Conservation (phyloP, 768 basidiomycete species). For the Lactarius vividus region DNA sequence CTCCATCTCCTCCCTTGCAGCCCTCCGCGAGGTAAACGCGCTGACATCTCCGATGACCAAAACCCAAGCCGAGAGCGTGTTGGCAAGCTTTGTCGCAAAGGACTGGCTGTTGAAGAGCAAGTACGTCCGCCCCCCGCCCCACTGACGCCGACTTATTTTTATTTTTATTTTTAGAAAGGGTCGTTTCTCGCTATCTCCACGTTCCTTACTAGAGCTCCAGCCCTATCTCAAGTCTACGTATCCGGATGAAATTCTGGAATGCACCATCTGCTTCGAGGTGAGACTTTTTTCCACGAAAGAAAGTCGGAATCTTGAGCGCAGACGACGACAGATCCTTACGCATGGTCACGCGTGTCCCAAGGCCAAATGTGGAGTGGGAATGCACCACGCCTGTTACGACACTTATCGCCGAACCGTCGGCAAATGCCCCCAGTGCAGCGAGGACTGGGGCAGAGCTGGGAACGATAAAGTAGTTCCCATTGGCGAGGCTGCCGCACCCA, state of each 20-base stretch:
- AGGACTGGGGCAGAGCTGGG: conserved; percentile 57
- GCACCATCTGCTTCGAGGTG: conserved; percentile 72
- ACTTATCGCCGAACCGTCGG: conserved; percentile 44
- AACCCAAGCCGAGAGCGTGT: conserved; percentile 66
- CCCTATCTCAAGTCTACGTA: conserved; percentile 74
- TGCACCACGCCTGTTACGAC: conserved; percentile 66
- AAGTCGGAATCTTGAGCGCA: not conserved
- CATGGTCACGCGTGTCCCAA: conserved; percentile 62
- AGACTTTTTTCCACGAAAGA: conserved; percentile 17
- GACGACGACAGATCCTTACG: conserved; percentile 54
- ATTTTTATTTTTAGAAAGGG: conserved; percentile 39
- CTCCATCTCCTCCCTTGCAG: conserved; percentile 74
- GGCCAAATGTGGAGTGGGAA: conserved; percentile 56
- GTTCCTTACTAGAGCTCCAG: conserved; percentile 69
- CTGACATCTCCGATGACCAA: conserved; percentile 64
- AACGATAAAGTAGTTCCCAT: conserved; percentile 49
- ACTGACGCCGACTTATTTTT: not conserved
- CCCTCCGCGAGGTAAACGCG: conserved; percentile 63
- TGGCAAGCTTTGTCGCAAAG: conserved; percentile 80
- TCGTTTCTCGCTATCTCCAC: conserved; percentile 73
- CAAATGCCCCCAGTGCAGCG: conserved; percentile 56
- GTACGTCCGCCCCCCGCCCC: conserved; percentile 41
- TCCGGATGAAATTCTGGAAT: conserved; percentile 67
- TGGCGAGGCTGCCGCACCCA: conserved; percentile 50
- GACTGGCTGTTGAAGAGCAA: conserved; percentile 77